Base-by-base conservation (phyloP, 2,329 filamentous ascomycete genomes). In the Fusarium sp. region DNA sequence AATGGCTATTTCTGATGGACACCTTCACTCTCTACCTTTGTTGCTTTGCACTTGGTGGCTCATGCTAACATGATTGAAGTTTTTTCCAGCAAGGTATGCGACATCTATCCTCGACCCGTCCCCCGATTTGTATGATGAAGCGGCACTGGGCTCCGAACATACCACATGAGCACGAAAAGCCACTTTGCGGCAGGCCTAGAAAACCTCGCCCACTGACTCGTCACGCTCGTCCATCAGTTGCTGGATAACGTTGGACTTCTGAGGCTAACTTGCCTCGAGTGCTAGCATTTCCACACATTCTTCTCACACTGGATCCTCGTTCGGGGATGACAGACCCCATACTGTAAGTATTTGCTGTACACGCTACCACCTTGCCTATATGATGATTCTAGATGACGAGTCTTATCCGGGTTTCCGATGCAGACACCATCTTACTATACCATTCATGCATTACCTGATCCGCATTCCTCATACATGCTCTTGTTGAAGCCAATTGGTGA, bases 141-240 rank as follows among this genome's bases (percentile, higher is more conserved):
- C 86, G 94, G 95, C 95, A 98, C 95, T 98, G 95, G 95, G 95
- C 95, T 96, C 95, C 93, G 95, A 97, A 74, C 79, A 84, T 69
- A 83, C 65, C 71, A 84, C 87, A 91, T 91, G 95, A 95, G 95
- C 88, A 82, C 75, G 94, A 95, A 91, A 90, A 93, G 91, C 94
- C 95, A 94, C 86, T 90, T 94, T 94, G 94, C 85, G 95, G 94
- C 95, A 97, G 95, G 95, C 95, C 94, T 98, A 97, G 95, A 97
- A 98, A 98, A 97, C 95, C 95, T 97, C 92, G 95, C 94, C 95
- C 94, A 96, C 95, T 97, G 95, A 97, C 86, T 79, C 71, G 67
- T 74, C 70, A 74, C 67, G 50, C 57, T 73, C 64, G 45, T 50
- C 34, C 25, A 32, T 54, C 58, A 32, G 20, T 68, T 73, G 48